Evolutionary conservation across 1,284 basidiomycete species (phyloP), one percentile per base, ranked within the genome.

Genomic region (Moesziomyces sp.): DNA sequence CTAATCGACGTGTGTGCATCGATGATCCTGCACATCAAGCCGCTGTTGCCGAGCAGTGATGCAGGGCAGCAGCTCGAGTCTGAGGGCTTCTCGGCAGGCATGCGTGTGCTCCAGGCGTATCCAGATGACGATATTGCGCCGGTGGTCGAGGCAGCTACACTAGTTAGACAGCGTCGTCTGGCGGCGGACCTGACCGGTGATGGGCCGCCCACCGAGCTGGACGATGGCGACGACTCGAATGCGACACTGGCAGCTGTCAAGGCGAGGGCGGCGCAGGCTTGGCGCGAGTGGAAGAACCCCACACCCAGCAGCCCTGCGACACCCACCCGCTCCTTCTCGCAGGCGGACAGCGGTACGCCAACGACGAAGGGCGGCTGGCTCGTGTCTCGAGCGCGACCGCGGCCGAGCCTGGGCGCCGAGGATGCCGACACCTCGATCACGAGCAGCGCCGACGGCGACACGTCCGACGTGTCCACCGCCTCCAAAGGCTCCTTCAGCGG

Each of bases 1-100:
- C 62, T 84, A 14, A 75, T 83, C 47, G 80, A 83, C 46, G 54
- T 84, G 4, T 80, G 78, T 50, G 79, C 79, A 24, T 77, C 81
- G 11, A 76, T 84, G 63, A 63, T 84, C 9, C 49, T 81, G 30
- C 50, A 71, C 3, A 52, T 78, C 13, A 67, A 79, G 45, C 56
- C 58, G 23, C 52, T 35, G 14, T 16, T 69, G 23, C 73, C 69
- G 0, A 57, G 58, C 38, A 55, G 56, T 14, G 46, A 51, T 1
- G 51, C 66, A 8, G 64, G 49, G 19, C 46, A 60, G n/a, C 57
- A 71, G 21, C 40, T 67, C 18, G 67, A 70, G 23, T 45, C 62
- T 6, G 81, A 82, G 50, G 74, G 60, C n/a, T 83, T 82, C 53
- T 58, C 72, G 5, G 19, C 45, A 9, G 66, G 60, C 6, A 80